Percentiles rank a stretch among this genome's conserved stretches.
Conservation (phyloP, 2,329 filamentous ascomycete genomes). For the Dothidotthia symphoricarpi region DNA sequence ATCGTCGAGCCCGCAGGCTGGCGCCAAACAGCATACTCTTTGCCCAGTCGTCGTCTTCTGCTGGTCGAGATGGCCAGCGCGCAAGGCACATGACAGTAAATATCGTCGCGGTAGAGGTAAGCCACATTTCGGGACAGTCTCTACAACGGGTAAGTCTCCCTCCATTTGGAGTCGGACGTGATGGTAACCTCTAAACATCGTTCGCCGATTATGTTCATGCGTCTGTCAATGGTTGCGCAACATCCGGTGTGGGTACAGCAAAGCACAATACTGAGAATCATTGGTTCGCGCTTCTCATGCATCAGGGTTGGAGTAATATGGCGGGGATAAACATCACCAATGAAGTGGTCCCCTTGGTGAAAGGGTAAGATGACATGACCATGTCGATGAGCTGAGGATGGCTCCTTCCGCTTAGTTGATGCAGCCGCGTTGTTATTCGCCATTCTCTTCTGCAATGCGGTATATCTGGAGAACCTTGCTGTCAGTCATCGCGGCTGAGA, state of each 20-base stretch:
- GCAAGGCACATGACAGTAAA: too few species aligned
- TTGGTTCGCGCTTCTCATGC: constrained; percentile 20
- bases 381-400: constrained; percentile 10
- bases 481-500: constrained; percentile 10
- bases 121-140: too few species aligned
- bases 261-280: constrained; percentile 18
- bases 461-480: constrained; percentile 34
- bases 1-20: too few species aligned
- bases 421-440: constrained; percentile 12
- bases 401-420: constrained; percentile 9
- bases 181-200: background rate
- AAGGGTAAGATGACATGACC: constrained; percentile 6
- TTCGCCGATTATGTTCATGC: constrained; percentile 1
- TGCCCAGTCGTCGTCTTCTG: too few species aligned
- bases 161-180: too few species aligned
- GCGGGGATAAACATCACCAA: too few species aligned
- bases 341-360: constrained; percentile 4
- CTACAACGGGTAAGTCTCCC: background rate
- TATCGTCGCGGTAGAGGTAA: too few species aligned
- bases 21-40: too few species aligned
- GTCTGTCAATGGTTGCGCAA: too few species aligned
- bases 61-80: too few species aligned
- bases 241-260: constrained; percentile 10
- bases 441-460: constrained; percentile 24
- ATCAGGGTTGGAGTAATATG: constrained; percentile 10